Base-by-base conservation (phyloP, 2,329 filamentous ascomycete species). In the Aspergillus floridensis region DNA sequence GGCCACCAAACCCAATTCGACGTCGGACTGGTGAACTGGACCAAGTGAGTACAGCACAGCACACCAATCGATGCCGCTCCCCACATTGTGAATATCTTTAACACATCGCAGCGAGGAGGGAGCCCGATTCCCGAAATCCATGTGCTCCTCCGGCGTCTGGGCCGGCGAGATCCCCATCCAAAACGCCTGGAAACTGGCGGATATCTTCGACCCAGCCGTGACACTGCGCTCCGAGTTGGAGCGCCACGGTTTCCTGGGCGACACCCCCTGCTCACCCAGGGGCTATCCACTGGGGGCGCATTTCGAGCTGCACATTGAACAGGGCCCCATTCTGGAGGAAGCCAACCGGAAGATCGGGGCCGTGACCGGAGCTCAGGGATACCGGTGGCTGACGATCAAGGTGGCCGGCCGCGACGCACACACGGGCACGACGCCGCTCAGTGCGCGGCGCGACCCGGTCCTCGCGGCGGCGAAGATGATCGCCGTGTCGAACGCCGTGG, bases 221-320 rank as follows among this genome's bases (percentile, higher is more conserved):
- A 88, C 84, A 5, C 82, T 88, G 73, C 84, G 77, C 53, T 83
- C 77, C 0, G 88, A 91, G 66, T 80, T 92, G 0, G 77, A 87
- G 65, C 77, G 87, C 2, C 90, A 90, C 49, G 87, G 87, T 0
- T 91, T 88, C 62, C 73, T 90, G 0, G 90, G 89, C 3, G 65
- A 73, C 0, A 75, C 80, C 0, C 78, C 82, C 12, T 82, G 83
- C 21, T 84, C 80, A 57, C 75, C 84, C 66, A 73, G 80, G 57
- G 79, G 78, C 21, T 82, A 81, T 46, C 87, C 88, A 0, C 85
- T 92, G 70, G 87, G 83, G 0, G 89, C 88, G 0, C 89, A 92
- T 69, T 92, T 93, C 67, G 89, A 93, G 71, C 79, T 93, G 4
- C 90, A 93, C 68, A 93, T 93, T 50, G 90, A 93, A 70, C 90